Evolutionary conservation across 129 eudicot species (phyloP).

Genomic region (Saposhnikovia divaricata): DNA sequence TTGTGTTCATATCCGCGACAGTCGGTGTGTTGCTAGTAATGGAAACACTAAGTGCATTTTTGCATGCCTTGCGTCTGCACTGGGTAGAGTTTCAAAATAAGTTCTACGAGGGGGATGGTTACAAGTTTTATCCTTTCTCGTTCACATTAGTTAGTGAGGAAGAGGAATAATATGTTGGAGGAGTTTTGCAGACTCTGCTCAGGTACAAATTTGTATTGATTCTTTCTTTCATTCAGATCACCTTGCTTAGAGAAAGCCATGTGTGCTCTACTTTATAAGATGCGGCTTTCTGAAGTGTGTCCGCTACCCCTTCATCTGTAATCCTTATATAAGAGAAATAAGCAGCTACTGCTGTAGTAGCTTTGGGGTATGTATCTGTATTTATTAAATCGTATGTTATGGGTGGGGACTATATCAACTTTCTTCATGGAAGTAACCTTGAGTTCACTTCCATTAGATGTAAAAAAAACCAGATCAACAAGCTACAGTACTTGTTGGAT

Average conservation of each 20-base stretch:
- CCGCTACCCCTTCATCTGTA: not conserved
- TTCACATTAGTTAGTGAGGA: constrained; percentile 50
- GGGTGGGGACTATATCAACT: not conserved
- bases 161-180: constrained; percentile 40
- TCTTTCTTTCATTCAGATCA: constrained; percentile 8
- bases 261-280: constrained; percentile 5
- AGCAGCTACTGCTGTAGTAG: not conserved
- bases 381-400: not conserved
- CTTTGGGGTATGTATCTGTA: constrained; percentile 7
- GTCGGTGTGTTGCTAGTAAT: constrained; percentile 90
- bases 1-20: constrained; percentile 73
- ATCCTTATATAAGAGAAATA: not conserved
- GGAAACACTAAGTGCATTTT: constrained; percentile 96
- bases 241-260: not conserved
- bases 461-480: not conserved
- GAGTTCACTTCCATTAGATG: not conserved
- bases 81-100: constrained; percentile 98
- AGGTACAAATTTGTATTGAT: not conserved
- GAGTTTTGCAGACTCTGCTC: not conserved
- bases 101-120: constrained; percentile 95
- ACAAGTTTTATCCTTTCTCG: constrained; percentile 76
- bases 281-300: not conserved
- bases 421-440: not conserved
- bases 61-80: constrained; percentile 91
- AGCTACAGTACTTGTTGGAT: not conserved